Conservation (phyloP, 371 early-diverging fungal genomes). For the Mucor velutinosus region DNA sequence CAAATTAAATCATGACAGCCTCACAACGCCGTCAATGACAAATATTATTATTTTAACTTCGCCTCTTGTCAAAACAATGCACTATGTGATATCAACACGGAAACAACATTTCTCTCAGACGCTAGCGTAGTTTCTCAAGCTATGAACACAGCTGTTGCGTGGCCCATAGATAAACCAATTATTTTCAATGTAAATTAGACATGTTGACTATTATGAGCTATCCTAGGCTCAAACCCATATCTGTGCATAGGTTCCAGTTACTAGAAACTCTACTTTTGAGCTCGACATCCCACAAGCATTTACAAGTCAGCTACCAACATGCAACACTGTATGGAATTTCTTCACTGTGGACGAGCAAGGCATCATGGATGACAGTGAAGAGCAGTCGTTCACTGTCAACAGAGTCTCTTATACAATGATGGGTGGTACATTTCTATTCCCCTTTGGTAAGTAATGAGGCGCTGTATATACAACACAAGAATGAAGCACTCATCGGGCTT, state of each 20-base stretch:
- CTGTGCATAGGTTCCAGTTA: not conserved
- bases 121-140: not conserved
- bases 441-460: not conserved
- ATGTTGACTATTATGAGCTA: not conserved
- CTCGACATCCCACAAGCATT: not conserved
- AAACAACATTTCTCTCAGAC: not conserved
- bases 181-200: not conserved
- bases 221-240: not conserved
- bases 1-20: not conserved
- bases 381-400: not conserved
- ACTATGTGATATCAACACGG: too few relatives aligned
- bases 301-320: not conserved
- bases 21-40: not conserved
- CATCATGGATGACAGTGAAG: not conserved
- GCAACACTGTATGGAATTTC: not conserved
- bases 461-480: not conserved
- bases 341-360: not conserved
- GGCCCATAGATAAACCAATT: not conserved
- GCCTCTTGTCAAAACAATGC: not conserved
- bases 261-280: not conserved
- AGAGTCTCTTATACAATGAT: not conserved
- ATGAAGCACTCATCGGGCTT: not conserved
- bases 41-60: conserved; percentile 1
- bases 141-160: not conserved
- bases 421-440: not conserved